Conservation (phyloP, 1,139 yeast species). For the Suhomyces wounanorum region DNA sequence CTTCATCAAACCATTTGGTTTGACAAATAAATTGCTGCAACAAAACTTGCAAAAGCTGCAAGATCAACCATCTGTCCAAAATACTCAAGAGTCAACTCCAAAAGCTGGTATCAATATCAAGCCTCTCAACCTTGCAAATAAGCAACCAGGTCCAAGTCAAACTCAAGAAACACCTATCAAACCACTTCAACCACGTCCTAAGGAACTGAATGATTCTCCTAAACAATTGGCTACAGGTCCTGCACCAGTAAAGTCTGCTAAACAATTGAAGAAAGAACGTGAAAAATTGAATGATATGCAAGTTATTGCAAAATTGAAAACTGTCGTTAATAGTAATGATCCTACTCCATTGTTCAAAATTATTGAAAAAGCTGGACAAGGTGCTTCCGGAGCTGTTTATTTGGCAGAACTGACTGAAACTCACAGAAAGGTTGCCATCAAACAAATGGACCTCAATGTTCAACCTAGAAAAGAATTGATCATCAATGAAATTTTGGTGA, state of each 20-base stretch:
- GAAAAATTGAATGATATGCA: conserved; percentile 84
- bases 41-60: conserved; percentile 12
- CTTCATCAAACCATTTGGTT: conserved; percentile 18
- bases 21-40: conserved; percentile 13
- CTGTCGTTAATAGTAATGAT: conserved; percentile 80
- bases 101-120: conserved; percentile 13
- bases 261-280: conserved; percentile 58
- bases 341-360: conserved; percentile 85
- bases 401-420: conserved; percentile 62
- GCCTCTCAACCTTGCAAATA: conserved; percentile 8
- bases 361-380: conserved; percentile 97
- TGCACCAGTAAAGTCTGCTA: conserved; percentile 37
- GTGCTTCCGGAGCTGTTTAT: conserved; percentile 96
- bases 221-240: conserved; percentile 16
- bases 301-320: conserved; percentile 76
- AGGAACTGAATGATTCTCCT: conserved; percentile 11
- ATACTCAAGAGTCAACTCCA: conserved; percentile 9
- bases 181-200: conserved; percentile 25
- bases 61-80: conserved; percentile 2
- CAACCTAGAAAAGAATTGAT: conserved; percentile 95
- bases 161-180: conserved; percentile 20
- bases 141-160: conserved; percentile 4
- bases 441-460: conserved; percentile 90
- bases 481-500: conserved; percentile 53
- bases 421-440: conserved; percentile 71